Evolutionary conservation across 495 filamentous ascomycete genomes (phyloP).

Genomic region (Chaetomium fimeti): DNA sequence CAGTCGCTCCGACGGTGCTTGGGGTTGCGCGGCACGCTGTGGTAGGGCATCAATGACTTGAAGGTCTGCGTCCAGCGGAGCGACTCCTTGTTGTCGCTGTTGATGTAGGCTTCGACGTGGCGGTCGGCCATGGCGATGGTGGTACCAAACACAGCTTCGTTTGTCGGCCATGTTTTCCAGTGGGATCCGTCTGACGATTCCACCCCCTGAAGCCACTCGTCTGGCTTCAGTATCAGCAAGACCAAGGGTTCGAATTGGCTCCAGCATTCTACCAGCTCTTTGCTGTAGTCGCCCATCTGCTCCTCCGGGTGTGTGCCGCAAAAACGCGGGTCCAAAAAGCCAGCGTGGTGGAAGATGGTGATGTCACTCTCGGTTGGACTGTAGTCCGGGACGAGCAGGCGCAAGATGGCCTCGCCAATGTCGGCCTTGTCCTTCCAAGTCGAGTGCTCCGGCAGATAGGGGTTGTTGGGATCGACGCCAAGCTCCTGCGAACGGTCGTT

Average conservation of each 20-base stretch:
- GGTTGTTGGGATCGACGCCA: background rate
- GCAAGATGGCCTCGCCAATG: background rate
- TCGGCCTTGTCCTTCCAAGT: conserved; percentile 20
- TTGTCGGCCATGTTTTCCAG: background rate
- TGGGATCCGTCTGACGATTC: background rate
- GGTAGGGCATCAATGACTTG: background rate
- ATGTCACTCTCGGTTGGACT: background rate
- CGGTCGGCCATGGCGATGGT: conserved; percentile 17
- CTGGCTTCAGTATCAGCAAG: too few species aligned
- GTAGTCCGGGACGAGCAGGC: background rate
- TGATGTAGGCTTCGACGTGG: background rate
- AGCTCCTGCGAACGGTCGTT: background rate
- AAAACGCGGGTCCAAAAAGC: background rate
- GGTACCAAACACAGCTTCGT: conserved; percentile 13
- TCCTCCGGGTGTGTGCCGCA: background rate
- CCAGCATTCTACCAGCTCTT: background rate
- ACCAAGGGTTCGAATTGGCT: background rate
- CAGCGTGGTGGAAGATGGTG: background rate
- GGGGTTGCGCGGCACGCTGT: background rate
- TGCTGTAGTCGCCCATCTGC: background rate
- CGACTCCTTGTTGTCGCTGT: background rate
- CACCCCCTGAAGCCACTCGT: too few species aligned
- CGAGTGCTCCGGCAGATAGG: conserved; percentile 6
- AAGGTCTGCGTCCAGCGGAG: background rate
- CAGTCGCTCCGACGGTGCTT: background rate